Evolutionary conservation across 331 rosid species (phyloP), one percentile per base, ranked within the genome.

Genomic region (Pyrus hybrid): DNA sequence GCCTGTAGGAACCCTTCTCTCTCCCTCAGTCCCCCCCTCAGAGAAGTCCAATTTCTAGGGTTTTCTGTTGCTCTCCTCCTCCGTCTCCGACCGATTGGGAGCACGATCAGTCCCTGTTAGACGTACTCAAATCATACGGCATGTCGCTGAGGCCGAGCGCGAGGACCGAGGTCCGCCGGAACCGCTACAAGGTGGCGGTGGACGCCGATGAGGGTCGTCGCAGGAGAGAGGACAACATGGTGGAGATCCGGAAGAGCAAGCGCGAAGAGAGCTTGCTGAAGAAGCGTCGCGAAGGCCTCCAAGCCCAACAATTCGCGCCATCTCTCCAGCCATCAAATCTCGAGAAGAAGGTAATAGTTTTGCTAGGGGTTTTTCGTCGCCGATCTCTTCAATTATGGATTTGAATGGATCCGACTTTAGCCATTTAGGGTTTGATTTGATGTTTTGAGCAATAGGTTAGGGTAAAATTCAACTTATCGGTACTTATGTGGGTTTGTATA

Each of bases 131-230:
- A 32, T 11, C 37, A 4, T 14, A 47, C 23, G 60, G 45, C 77
- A 93, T 93, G 98, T 93, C 98, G 77, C 87, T 93, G 73, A 87
- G 96, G 84, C 96, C 98, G 0, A 90, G 74, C 86, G 86, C 89
- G 20, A 90, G 94, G 82, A 87, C 95, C 16, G 96, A 93, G 82
- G 93, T 89, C 76, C 98, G 98, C 80, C 94, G 98, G 76, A 93
- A 89, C 93, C 83, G 98, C 26, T 93, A 93, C 89, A 93, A 93
- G 88, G 96, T 88, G 71, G 88, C 95, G 10, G 98, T 93, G 33
- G 96, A 90, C 68, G 96, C 98, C 32, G 98, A 93, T 4, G 98
- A 93, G 76, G 96, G 98, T 17, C 97, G 97, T 65, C 86, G 97
- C 47, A 53, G 97, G 77, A 82, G 97, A 64, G 96, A 93, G 82